Conservation (phyloP, 1,284 basidiomycete species). For the Fomitopsis schrenkii region DNA sequence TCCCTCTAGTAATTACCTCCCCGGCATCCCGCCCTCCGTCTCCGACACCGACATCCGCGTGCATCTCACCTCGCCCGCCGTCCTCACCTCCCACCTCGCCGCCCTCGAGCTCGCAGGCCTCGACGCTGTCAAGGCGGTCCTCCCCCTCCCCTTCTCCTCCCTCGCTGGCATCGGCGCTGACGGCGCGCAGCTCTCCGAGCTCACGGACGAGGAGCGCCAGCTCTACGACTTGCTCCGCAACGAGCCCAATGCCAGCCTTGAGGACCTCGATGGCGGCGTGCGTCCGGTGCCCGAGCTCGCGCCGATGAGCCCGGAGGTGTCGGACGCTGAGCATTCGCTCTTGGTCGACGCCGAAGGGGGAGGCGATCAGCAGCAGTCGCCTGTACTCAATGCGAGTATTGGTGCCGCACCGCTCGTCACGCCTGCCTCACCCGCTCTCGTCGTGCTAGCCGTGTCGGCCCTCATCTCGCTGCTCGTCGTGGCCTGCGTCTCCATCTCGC, state of each 20-base stretch:
- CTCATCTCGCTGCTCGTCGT: conserved; percentile 33
- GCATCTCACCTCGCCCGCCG: conserved; percentile 28
- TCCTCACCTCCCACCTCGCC: conserved; percentile 29
- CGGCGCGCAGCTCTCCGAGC: conserved; percentile 5
- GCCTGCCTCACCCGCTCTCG: conserved; percentile 15
- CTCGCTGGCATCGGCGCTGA: neutral
- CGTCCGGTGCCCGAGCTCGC: neutral
- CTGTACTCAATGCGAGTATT: neutral
- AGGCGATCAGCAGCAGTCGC: conserved; percentile 4
- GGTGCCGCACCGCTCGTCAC: neutral
- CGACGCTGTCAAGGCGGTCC: conserved; percentile 30
- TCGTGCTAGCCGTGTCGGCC: conserved; percentile 34
- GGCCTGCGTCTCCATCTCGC: conserved; percentile 28
- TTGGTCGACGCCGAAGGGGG: conserved; percentile 6
- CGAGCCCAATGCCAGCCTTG: conserved; percentile 15
- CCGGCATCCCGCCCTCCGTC: neutral
- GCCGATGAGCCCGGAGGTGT: neutral
- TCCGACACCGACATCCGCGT: conserved; percentile 25
- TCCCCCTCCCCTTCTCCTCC: conserved; percentile 20
- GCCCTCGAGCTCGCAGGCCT: conserved; percentile 20
- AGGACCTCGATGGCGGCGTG: conserved; percentile 28
- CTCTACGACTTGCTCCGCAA: conserved; percentile 27
- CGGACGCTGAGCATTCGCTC: neutral
- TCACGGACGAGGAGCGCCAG: conserved; percentile 30
- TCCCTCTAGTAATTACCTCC: neutral